These are phyloP conservation scores for Aspergillus viridinutans DNA, from an alignment of 2,329 filamentous ascomycete species.

Conservation along the genomic window DNA sequence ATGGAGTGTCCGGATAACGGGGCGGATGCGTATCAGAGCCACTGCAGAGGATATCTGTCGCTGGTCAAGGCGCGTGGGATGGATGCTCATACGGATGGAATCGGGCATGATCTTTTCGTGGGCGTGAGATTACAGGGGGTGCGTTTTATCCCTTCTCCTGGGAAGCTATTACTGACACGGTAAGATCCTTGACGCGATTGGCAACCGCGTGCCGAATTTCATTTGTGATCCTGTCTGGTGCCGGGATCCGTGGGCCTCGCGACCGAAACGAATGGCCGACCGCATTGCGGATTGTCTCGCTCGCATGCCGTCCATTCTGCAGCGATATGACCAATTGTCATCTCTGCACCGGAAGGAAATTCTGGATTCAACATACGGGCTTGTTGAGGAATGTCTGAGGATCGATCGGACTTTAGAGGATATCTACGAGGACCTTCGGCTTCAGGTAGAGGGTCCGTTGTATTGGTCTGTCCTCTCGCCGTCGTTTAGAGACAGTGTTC, in stretches of 20 bases:
- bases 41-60: slow-evolving; percentile 29
- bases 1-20: slow-evolving; percentile 32
- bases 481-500: slow-evolving; percentile 5
- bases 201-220: slow-evolving; percentile 19
- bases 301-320: slow-evolving; percentile 21
- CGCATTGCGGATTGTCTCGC: slow-evolving; percentile 29
- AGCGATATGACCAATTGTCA: slow-evolving; percentile 10
- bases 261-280: slow-evolving; percentile 23
- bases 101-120: slow-evolving; percentile 32
- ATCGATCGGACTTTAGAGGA: slow-evolving; percentile 22
- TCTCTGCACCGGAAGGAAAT: slow-evolving; percentile 11
- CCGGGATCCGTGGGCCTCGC: slow-evolving; percentile 24
- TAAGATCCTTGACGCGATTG: slow-evolving; percentile 29
- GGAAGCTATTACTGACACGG: background rate
- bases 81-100: slow-evolving; percentile 25
- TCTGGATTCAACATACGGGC: slow-evolving; percentile 10
- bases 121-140: slow-evolving; percentile 26
- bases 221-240: slow-evolving; percentile 29
- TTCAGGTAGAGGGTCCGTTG: slow-evolving; percentile 16
- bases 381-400: slow-evolving; percentile 24
- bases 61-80: slow-evolving; percentile 32
- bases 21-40: slow-evolving; percentile 27
- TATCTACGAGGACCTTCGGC: slow-evolving; percentile 23
- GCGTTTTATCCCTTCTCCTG: background rate
- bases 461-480: slow-evolving; percentile 28